Evolutionary conservation across 1,284 basidiomycete species (phyloP), one percentile per base, ranked within the genome.

Genomic region (Austroboletus olivaceoglutinosus): DNA sequence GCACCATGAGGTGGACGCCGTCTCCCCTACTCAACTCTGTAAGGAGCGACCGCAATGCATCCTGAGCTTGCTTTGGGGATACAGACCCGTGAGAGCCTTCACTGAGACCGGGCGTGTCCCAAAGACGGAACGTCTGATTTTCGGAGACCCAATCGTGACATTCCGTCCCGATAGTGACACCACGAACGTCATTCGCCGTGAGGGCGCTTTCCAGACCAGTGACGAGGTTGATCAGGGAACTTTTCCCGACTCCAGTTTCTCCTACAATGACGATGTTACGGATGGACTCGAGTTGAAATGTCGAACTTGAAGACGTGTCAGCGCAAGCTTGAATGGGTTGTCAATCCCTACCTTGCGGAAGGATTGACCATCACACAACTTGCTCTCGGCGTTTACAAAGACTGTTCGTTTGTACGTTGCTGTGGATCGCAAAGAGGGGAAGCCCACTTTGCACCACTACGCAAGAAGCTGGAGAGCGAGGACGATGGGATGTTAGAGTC

Each of bases 241-340:
- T 68, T 48, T 67, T 70, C 29, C 64, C 68, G 6, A 68, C 65
- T 4, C 64, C 67, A 3, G 63, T 64, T 50, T 66, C 64, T 18
- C 64, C 68, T 41, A 52, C 56, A 11, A 67, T 30, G 39, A 70
- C 54, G 31, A 70, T 54, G 51, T 67, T 70, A 43, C 68, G 61
- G 27, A 61, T 49, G 1, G 65, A 40, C 38, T 51, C 47, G 22
- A 45, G 51, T 18, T 38, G 41, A 18, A 45, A 49, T 16, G 39
- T 40, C 19, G 23, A 37, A 18, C 61, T 67, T 51, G 1, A 43
- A 22, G 41, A 33, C 12, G 34, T 39, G 37, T 62, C 29, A 67
- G 51, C 31, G 7, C 3, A 19, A 34, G 41, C 31, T 30, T 23
- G 16, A 29, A n/a, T 15, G 19, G 40, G 19, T 27, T 41, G 16